Percentiles rank a stretch among this genome's conserved stretches.
Evolutionary conservation across 139 green algal genomes (phyloP).

Genomic region (Micractinium sp.): DNA sequence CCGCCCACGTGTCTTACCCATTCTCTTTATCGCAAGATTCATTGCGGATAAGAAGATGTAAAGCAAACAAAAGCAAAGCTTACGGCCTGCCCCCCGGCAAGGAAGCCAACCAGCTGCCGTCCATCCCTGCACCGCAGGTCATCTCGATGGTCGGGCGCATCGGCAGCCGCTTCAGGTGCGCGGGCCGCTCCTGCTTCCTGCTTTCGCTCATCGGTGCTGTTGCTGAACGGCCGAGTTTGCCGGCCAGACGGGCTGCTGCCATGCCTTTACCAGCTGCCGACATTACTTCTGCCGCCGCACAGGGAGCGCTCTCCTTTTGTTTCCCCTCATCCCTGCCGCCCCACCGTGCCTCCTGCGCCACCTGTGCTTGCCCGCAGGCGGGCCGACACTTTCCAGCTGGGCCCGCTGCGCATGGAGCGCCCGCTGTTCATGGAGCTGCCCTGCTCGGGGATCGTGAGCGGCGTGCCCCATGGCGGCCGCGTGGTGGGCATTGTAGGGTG

Average conservation of each 20-base stretch:
- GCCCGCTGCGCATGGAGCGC: slow-evolving; percentile 34
- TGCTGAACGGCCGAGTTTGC: too few species aligned
- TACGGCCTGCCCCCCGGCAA: too few species aligned
- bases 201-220: background rate
- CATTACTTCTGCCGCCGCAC: background rate
- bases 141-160: slow-evolving; percentile 46
- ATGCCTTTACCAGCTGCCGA: background rate
- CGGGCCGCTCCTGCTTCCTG: background rate
- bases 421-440: slow-evolving; percentile 50
- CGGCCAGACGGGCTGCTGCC: background rate
- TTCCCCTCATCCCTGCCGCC: background rate
- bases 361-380: slow-evolving; percentile 3
- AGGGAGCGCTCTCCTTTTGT: background rate
- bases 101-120: background rate
- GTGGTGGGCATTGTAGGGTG: slow-evolving; percentile 55
- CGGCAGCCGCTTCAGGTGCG: slow-evolving; percentile 33
- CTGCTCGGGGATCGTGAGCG: slow-evolving; percentile 37
- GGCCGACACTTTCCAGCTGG: slow-evolving; percentile 30
- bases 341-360: background rate
- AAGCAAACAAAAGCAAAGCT: too few species aligned
- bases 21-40: too few species aligned
- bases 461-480: slow-evolving; percentile 22
- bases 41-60: too few species aligned
- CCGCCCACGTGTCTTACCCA: too few species aligned
- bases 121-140: background rate